Base-by-base conservation (phyloP, 1,284 basidiomycete genomes). In the Marasmius fiardii region DNA sequence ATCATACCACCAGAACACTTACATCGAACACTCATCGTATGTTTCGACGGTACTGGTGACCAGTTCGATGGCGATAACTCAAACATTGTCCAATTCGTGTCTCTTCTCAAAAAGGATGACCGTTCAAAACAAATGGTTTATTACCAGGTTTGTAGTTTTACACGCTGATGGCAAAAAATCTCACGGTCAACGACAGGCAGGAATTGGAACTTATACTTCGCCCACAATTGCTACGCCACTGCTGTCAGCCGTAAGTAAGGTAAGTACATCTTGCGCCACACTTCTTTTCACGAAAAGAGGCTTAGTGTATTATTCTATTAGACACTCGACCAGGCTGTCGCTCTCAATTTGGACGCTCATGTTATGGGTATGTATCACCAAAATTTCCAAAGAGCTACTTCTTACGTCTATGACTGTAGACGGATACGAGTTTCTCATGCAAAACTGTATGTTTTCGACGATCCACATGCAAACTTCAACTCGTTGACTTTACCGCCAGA, bases 351-450 rank as follows among this genome's bases (percentile, higher is more conserved):
- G 21, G 68, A 79, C 60, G 72, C 74, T 10, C 82, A 83, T 65
- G 78, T 81, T 51, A 82, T 81, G 77, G 79, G 79, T 78, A 60
- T 14, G 74, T 60, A 7, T 8, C 35, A 39, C 35, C 10, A n/a
- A 23, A n/a, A 14, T n/a, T 14, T 23, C 37, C 16, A 51, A 8
- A 18, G 12, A 50, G n/a, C 26, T 47, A 21, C 33, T 26, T 52
- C 23, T 51, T 44, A 23, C 43, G 28, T 44, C 2, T n/a, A 21
- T 8, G 21, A 33, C 26, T n/a, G 6, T 53, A 81, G 80, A 75
- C 54, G 84, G 83, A 6, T 87, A 87, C 61, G 74, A 79, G 54
- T 88, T 85, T 64, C 66, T 88, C 7, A 83, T 85, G 78, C 77
- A 86, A 63, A 83, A 83, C 58, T 85, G 80, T 79, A 59, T 43